Evolutionary conservation across 345 rosid species (phyloP), one percentile per base, ranked within the genome.

Genomic region (Lumnitzera littorea): DNA sequence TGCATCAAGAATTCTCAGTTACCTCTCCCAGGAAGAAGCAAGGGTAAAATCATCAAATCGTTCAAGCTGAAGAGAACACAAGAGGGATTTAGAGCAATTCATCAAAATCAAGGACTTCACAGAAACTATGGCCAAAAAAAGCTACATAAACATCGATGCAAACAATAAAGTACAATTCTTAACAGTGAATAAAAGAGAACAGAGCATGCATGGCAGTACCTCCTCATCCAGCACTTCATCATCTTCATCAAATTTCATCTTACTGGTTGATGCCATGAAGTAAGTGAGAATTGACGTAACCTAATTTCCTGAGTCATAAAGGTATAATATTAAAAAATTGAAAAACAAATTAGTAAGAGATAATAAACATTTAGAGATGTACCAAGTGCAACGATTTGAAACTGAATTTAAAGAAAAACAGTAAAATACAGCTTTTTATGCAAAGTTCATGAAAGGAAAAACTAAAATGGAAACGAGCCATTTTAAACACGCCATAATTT

Each of bases 11-110:
- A 20, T 2, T 15, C 24, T 9, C 3, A n/a, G 57, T 29, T 68
- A 68, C 71, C 71, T 68, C 72, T 94, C 97, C 99, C 99, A 94
- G 3, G 99, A 83, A 53, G 97, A 94, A 15, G 96, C 99, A 55
- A 94, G 77, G n/a, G 99, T 94, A 53, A 94, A 94, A 79, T 90
- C 99, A 72, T 88, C 89, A 57, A 94, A 94, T 64, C 87, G 81
- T 75, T 94, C 92, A 6, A 90, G 78, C 99, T 94, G 77, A 64
- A 71, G 0, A 25, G 59, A 2, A 11, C 62, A 25, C 14, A 51
- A 20, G 15, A 51, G 17, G 51, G 16, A 15, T 25, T 48, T 58
- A 61, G 10, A 62, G n/a, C 17, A 23, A 31, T 16, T 60, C 58
- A 51, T 58, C 20, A 41, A 24, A 6, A 58, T 46, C 14, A 46